A percentile compares a stretch with the other conserved stretches of the same genome.
phyloP scores from a whole-genome alignment of 176 grass and related monocot genomes.

The Hordeum marinum region DNA sequence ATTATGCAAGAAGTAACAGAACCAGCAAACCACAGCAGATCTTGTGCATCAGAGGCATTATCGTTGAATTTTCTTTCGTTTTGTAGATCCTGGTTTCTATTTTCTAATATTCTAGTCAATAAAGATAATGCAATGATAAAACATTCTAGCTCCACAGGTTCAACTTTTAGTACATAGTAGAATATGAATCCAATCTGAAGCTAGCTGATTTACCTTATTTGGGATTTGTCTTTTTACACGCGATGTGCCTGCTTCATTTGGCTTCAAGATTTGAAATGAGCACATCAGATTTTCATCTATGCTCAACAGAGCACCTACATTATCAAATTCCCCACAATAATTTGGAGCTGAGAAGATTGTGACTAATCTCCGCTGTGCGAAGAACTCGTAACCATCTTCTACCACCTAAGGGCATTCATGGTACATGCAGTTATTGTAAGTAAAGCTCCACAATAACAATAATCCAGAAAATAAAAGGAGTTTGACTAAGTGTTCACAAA shows the following conservation, averaged over 20 bases:
- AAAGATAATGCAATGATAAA: background rate
- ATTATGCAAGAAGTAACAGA: background rate
- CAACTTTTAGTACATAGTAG: background rate
- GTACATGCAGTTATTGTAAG: background rate
- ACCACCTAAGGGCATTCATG: slow-evolving; percentile 28
- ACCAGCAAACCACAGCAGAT: background rate
- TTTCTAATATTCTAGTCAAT: background rate
- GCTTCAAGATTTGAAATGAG: slow-evolving; percentile 50
- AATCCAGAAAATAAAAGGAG: background rate
- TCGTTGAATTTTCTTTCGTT: background rate
- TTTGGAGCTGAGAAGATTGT: slow-evolving; percentile 52
- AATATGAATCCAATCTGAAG: background rate
- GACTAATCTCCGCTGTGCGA: slow-evolving; percentile 44
- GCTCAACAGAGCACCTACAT: slow-evolving; percentile 41
- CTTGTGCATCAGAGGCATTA: background rate
- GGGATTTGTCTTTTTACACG: slow-evolving; percentile 39
- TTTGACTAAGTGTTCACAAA: slow-evolving; percentile 17
- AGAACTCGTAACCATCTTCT: slow-evolving; percentile 51
- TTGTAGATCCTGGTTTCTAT: background rate
- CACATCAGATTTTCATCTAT: slow-evolving; percentile 45
- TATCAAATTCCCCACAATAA: slow-evolving; percentile 45
- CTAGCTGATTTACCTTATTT: slow-evolving; percentile 48
- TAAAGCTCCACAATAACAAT: slow-evolving; percentile 9
- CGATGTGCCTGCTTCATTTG: slow-evolving; percentile 22
- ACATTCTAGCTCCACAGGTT: background rate